phyloP scores from a whole-genome alignment of 257 asterid genomes.

The Plantago ovata region DNA sequence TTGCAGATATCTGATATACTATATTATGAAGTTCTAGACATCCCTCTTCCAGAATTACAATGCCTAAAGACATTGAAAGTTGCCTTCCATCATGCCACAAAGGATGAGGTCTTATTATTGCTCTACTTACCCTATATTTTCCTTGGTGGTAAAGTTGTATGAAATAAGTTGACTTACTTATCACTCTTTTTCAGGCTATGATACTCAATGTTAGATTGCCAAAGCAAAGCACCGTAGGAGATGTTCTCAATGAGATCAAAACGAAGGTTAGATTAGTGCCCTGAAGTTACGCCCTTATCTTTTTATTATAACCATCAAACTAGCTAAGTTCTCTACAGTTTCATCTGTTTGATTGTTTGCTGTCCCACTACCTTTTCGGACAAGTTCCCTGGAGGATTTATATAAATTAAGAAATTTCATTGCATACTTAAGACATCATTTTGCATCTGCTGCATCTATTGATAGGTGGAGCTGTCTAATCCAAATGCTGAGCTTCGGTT shows the following conservation, averaged over 20 bases:
- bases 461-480: constrained; percentile 62
- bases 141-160: constrained; percentile 1
- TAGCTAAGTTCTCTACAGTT: too few relatives aligned
- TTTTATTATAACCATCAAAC: too few relatives aligned
- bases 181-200: constrained; percentile 52
- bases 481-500: constrained; percentile 63
- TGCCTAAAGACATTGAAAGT: constrained; percentile 92
- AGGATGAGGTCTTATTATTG: constrained; percentile 72
- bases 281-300: neutral
- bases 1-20: constrained; percentile 81
- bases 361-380: too few relatives aligned
- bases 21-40: constrained; percentile 94
- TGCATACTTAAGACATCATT: constrained; percentile 13
- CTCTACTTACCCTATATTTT: constrained; percentile 1
- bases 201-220: constrained; percentile 86
- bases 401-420: constrained; percentile 8
- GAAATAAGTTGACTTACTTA: neutral
- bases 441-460: constrained; percentile 22
- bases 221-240: constrained; percentile 91
- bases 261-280: constrained; percentile 57
- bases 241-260: constrained; percentile 93
- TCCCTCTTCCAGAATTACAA: constrained; percentile 96
- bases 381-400: too few relatives aligned
- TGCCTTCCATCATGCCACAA: constrained; percentile 87
- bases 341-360: too few relatives aligned